These are phyloP conservation scores for Massarina eburnea DNA, from an alignment of 2,329 filamentous ascomycete species.

Conservation along the genomic window DNA sequence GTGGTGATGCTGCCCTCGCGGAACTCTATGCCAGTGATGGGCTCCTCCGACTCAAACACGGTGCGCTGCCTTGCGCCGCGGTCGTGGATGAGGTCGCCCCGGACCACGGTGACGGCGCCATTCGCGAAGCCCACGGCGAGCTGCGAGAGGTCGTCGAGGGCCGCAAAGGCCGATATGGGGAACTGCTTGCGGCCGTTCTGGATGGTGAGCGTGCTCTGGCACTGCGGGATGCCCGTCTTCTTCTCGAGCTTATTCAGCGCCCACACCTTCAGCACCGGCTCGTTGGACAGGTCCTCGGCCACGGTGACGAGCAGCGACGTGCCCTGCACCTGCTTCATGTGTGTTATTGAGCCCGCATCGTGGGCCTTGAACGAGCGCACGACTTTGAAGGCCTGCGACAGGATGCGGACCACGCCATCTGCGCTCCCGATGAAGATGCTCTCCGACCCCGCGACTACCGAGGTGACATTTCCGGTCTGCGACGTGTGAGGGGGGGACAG, in stretches of 20 bases:
- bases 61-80: constrained; percentile 91
- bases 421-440: constrained; percentile 86
- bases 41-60: constrained; percentile 95
- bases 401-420: constrained; percentile 83
- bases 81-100: constrained; percentile 93
- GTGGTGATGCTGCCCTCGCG: constrained; percentile 66
- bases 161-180: constrained; percentile 89
- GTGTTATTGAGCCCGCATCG: constrained; percentile 76
- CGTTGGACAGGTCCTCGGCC: constrained; percentile 81
- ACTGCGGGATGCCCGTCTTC: constrained; percentile 87
- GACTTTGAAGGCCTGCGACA: constrained; percentile 85
- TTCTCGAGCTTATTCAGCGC: constrained; percentile 90
- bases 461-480: constrained; percentile 69
- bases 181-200: constrained; percentile 91
- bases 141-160: constrained; percentile 85
- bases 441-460: constrained; percentile 81
- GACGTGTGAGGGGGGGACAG: constrained; percentile 27
- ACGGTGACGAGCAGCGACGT: constrained; percentile 85
- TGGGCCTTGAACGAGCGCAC: constrained; percentile 85
- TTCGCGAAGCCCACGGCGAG: constrained; percentile 95
- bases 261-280: constrained; percentile 96
- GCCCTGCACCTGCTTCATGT: constrained; percentile 88
- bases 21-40: constrained; percentile 88
- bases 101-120: constrained; percentile 87
- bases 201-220: constrained; percentile 80